A percentile compares a stretch with the other conserved stretches of the same genome.
Evolutionary conservation across 1,284 basidiomycete genomes (phyloP).

Genomic region (Microbotryomycetes sp.): DNA sequence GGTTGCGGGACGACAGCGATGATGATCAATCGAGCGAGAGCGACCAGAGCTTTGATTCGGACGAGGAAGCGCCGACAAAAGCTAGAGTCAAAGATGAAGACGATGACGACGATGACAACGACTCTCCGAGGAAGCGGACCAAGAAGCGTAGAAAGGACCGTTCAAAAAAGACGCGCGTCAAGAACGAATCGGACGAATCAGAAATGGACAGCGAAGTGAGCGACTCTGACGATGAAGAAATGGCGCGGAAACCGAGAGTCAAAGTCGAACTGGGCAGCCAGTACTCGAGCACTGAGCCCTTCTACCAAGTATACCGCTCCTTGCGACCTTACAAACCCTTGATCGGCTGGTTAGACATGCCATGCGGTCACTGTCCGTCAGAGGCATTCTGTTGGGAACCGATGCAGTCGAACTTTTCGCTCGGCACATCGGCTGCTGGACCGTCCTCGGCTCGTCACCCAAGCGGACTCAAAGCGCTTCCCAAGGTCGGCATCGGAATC

Average conservation of each 20-base stretch:
- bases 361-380: slow-evolving; percentile 36
- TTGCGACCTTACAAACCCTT: slow-evolving; percentile 21
- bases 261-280: background rate
- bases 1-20: background rate
- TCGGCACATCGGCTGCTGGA: background rate
- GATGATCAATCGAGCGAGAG: background rate
- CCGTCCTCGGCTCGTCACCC: background rate
- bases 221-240: slow-evolving; percentile 12
- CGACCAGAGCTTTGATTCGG: background rate
- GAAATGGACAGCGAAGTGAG: background rate
- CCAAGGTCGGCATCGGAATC: slow-evolving; percentile 18
- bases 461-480: background rate
- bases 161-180: background rate
- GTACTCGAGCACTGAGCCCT: background rate
- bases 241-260: background rate
- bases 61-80: slow-evolving; percentile 1
- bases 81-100: background rate
- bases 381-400: slow-evolving; percentile 34
- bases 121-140: background rate
- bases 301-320: slow-evolving; percentile 34
- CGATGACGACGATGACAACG: slow-evolving; percentile 5
- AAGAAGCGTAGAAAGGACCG: slow-evolving; percentile 2
- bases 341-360: slow-evolving; percentile 35
- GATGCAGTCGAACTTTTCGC: slow-evolving; percentile 5
- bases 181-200: background rate